Evolutionary conservation across 305 asterid species (phyloP), one percentile per base, ranked within the genome.

Genomic region (Euphrasia arctica): DNA sequence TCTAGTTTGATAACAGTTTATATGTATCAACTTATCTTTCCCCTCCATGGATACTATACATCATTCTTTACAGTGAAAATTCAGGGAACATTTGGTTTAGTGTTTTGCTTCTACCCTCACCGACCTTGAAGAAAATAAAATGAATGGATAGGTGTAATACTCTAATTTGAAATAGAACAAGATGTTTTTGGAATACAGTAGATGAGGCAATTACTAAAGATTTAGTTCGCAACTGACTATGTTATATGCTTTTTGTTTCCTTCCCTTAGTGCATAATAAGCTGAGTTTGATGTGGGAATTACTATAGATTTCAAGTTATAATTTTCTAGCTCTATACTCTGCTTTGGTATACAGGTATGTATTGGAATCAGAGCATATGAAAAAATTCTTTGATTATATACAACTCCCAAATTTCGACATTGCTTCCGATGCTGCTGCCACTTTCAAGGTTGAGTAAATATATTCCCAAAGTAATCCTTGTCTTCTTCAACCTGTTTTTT

Each of bases 341-440:
- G 58, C 48, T 43, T 62, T 54, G 72, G 50, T 64, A 62, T 62
- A 36, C 72, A 93, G 97, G 84, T 84, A 90, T 66, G 96, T 93
- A 48, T 79, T 93, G 88, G 98, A 93, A 75, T 88, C 96, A 9
- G 88, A 93, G 82, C 96, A 85, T 60, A 83, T 93, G 96, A 88
- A 83, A 89, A 91, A 85, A 58, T 88, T 91, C 67, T 91, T 91
- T 71, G 90, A 82, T 67, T 88, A 65, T 61, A 91, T 91, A 63
- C 94, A 85, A 74, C 83, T 86, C 29, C 96, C 94, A 63, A 85
- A 88, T 77, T 91, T 88, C 70, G 96, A 86, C 71, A 86, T 88
- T 69, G 88, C 98, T 73, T 91, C 98, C 18, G 98, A 91, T 80
- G 98, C 96, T 70, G 90, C 89, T 64, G 96, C 96, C 55, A 91